A percentile compares a stretch with the other conserved stretches of the same genome.
Conservation (phyloP, 257 asterid species). For the Penstemon davidsonii region DNA sequence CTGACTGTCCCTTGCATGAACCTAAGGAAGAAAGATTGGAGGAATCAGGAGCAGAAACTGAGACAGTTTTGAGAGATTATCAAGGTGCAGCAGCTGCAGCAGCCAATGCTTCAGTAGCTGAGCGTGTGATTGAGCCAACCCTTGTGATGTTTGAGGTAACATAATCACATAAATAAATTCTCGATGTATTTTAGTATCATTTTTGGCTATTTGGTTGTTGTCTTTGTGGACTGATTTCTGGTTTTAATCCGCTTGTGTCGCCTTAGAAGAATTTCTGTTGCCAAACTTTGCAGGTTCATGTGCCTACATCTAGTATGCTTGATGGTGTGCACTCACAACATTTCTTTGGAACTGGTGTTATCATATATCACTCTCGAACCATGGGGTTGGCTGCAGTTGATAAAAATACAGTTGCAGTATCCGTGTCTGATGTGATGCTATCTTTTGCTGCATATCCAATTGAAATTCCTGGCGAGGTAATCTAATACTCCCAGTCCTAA, state of each 20-base stretch:
- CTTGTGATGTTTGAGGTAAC: constrained; percentile 98
- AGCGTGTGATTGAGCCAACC: constrained; percentile 86
- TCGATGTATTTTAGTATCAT: constrained; percentile 7
- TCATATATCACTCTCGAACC: constrained; percentile 78
- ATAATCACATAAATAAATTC: constrained; percentile 23
- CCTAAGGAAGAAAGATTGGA: constrained; percentile 59
- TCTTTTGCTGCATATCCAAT: constrained; percentile 99
- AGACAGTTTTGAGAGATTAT: constrained; percentile 56
- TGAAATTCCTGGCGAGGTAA: constrained; percentile 98
- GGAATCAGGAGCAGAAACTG: constrained; percentile 52
- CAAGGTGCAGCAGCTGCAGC: constrained; percentile 68
- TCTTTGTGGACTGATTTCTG: constrained; percentile 10
- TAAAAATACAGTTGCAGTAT: constrained; percentile 92
- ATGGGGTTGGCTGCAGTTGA: constrained; percentile 98
- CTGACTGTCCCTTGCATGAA: constrained; percentile 62
- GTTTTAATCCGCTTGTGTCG: constrained; percentile 21
- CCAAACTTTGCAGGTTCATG: constrained; percentile 78
- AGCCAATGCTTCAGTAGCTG: constrained; percentile 83
- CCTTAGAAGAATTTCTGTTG: constrained; percentile 16
- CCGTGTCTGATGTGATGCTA: constrained; percentile 95
- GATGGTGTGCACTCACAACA: constrained; percentile 97
- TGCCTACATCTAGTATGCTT: constrained; percentile 95
- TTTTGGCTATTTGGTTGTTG: constrained; percentile 12
- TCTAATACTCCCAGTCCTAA: not conserved
- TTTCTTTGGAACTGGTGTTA: constrained; percentile 94